Evolutionary conservation across 2,329 filamentous ascomycete species (phyloP).

Genomic region (Penicillium glabrum): DNA sequence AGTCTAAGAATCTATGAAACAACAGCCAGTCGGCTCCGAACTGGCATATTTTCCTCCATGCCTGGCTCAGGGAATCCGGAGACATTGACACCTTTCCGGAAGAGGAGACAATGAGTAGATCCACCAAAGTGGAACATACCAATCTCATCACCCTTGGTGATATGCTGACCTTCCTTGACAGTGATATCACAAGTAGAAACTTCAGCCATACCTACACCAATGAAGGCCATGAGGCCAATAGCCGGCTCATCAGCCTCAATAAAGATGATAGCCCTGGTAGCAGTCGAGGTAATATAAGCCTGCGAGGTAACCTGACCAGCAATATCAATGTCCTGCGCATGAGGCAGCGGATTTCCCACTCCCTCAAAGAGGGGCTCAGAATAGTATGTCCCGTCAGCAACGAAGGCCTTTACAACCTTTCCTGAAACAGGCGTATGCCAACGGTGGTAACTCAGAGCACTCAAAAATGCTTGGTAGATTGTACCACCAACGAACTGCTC

Average conservation of each 20-base stretch:
- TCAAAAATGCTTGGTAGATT: constrained; percentile 70
- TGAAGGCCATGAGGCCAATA: constrained; percentile 69
- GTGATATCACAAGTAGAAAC: constrained; percentile 72
- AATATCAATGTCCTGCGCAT: constrained; percentile 28
- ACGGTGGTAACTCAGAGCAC: constrained; percentile 67
- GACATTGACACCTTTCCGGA: constrained; percentile 42
- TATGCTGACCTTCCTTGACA: constrained; percentile 62
- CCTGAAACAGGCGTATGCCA: constrained; percentile 71
- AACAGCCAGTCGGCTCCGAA: constrained; percentile 25
- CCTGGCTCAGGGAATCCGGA: constrained; percentile 28
- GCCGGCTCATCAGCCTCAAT: constrained; percentile 66
- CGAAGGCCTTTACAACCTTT: constrained; percentile 57
- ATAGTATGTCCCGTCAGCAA: constrained; percentile 67
- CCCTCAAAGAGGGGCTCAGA: constrained; percentile 59
- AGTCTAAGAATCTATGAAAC: constrained; percentile 3
- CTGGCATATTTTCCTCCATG: constrained; percentile 26
- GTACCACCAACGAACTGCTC: constrained; percentile 62
- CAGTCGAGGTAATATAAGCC: constrained; percentile 66
- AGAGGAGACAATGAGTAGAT: constrained; percentile 67
- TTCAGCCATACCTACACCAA: constrained; percentile 75
- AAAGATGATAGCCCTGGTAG: constrained; percentile 68
- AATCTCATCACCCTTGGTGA: constrained; percentile 69
- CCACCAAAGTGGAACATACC: constrained; percentile 85
- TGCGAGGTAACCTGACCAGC: constrained; percentile 48
- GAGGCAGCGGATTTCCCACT: constrained; percentile 32